Evolutionary conservation across 2,329 filamentous ascomycete species (phyloP).

Genomic region (Metarhizium guizhouense): DNA sequence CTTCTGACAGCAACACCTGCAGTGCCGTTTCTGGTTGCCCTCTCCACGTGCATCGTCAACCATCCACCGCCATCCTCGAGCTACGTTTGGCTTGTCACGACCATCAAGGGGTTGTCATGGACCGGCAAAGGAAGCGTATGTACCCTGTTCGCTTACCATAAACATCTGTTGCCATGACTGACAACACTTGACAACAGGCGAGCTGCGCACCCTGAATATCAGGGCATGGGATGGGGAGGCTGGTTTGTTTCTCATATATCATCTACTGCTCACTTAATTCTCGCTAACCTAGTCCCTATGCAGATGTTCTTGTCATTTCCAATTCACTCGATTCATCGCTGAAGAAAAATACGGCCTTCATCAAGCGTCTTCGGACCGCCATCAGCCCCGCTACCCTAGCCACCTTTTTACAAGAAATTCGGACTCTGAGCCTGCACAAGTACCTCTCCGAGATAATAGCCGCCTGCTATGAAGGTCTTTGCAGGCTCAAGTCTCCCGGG

Average conservation of each 20-base stretch:
- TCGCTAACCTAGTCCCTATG: neutral
- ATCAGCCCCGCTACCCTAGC: constrained; percentile 70
- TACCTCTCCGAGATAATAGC: constrained; percentile 96
- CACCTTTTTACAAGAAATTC: constrained; percentile 85
- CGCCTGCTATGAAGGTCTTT: constrained; percentile 89
- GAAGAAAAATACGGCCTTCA: constrained; percentile 98
- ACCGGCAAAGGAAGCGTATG: constrained; percentile 57
- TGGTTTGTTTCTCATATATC: constrained; percentile 43
- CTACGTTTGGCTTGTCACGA: neutral
- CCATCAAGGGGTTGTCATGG: constrained; percentile 37
- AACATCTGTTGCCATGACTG: constrained; percentile 3
- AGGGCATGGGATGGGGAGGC: constrained; percentile 82
- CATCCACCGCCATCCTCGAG: neutral
- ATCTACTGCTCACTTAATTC: neutral
- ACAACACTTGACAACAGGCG: constrained; percentile 47
- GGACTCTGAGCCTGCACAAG: constrained; percentile 84
- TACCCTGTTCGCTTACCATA: constrained; percentile 6
- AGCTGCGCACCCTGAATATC: constrained; percentile 81
- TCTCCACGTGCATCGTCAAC: neutral
- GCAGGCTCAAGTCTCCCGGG: constrained; percentile 81
- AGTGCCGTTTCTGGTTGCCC: neutral
- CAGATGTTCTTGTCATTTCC: constrained; percentile 71
- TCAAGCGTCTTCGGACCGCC: constrained; percentile 87
- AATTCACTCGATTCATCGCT: constrained; percentile 84
- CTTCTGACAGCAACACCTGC: neutral